phyloP scores from a whole-genome alignment of 2,329 filamentous ascomycete genomes.

The Neonectria hederae region DNA sequence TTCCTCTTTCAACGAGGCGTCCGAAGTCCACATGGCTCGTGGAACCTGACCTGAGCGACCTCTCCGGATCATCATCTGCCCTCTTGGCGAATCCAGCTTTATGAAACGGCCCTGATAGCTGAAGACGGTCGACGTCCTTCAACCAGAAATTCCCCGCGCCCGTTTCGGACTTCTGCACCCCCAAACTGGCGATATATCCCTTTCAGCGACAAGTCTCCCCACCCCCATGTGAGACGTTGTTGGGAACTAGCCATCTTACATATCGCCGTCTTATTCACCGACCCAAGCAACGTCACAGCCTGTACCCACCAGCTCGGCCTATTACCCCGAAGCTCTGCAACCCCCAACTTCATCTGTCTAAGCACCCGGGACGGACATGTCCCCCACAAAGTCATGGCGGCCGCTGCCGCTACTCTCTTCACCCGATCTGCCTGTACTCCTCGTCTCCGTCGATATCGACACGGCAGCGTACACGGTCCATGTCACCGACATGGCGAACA shows the following conservation, averaged over 20 bases:
- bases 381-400: conserved; percentile 54
- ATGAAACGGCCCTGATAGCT: conserved; percentile 18
- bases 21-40: conserved; percentile 31
- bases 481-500: conserved; percentile 75
- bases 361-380: conserved; percentile 40
- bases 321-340: background rate
- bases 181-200: background rate
- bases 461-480: conserved; percentile 69
- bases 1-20: conserved; percentile 16
- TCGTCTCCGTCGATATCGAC: conserved; percentile 68
- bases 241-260: background rate
- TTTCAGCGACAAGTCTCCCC: background rate
- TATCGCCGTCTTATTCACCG: background rate
- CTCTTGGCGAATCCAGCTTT: conserved; percentile 6
- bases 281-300: background rate
- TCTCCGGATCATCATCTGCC: conserved; percentile 7
- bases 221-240: conserved; percentile 4
- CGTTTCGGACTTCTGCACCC: conserved; percentile 1
- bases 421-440: conserved; percentile 64
- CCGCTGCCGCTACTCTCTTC: conserved; percentile 55
- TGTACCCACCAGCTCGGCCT: background rate
- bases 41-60: conserved; percentile 15
- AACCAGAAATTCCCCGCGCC: conserved; percentile 17
- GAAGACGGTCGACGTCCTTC: conserved; percentile 8
- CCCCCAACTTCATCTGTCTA: background rate